These are phyloP conservation scores for Trypanosoma melophagium DNA, from an alignment of 208 protist species.

Conservation along the genomic window DNA sequence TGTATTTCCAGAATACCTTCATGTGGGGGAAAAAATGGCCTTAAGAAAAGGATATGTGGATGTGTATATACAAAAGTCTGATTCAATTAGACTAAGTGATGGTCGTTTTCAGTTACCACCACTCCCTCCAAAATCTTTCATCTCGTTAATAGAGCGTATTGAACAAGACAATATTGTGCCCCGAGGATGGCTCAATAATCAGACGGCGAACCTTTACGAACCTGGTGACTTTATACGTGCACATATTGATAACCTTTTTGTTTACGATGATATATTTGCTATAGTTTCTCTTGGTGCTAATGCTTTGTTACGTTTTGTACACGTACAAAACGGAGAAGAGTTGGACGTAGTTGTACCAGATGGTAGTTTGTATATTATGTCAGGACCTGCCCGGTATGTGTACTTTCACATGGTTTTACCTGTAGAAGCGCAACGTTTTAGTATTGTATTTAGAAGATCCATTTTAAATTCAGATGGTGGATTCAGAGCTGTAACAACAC, in stretches of 20 bases:
- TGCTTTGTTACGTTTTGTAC: slow-evolving; percentile 79
- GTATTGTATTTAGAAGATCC: slow-evolving; percentile 81
- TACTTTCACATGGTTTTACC: slow-evolving; percentile 92
- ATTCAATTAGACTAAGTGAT: slow-evolving; percentile 77
- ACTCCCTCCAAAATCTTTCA: slow-evolving; percentile 63
- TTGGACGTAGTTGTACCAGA: slow-evolving; percentile 85
- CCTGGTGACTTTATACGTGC: slow-evolving; percentile 86
- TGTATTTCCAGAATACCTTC: slow-evolving; percentile 80
- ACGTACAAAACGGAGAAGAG: slow-evolving; percentile 88
- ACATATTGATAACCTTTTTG: slow-evolving; percentile 90
- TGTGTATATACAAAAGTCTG: slow-evolving; percentile 77
- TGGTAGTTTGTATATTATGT: slow-evolving; percentile 84
- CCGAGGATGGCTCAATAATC: slow-evolving; percentile 83
- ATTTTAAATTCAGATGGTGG: slow-evolving; percentile 87
- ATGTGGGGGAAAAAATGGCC: slow-evolving; percentile 54
- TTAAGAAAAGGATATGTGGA: slow-evolving; percentile 82
- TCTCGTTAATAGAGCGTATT: slow-evolving; percentile 67
- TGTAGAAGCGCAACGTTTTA: slow-evolving; percentile 82
- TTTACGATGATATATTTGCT: slow-evolving; percentile 90
- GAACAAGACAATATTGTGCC: slow-evolving; percentile 79
- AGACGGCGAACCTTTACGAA: slow-evolving; percentile 90
- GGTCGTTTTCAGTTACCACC: slow-evolving; percentile 87
- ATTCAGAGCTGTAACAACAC: slow-evolving; percentile 70
- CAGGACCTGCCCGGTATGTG: slow-evolving; percentile 80
- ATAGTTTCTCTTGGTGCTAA: slow-evolving; percentile 80